Base-by-base conservation (phyloP, 108 stramenopile species). In the Cyclotella baltica region DNA sequence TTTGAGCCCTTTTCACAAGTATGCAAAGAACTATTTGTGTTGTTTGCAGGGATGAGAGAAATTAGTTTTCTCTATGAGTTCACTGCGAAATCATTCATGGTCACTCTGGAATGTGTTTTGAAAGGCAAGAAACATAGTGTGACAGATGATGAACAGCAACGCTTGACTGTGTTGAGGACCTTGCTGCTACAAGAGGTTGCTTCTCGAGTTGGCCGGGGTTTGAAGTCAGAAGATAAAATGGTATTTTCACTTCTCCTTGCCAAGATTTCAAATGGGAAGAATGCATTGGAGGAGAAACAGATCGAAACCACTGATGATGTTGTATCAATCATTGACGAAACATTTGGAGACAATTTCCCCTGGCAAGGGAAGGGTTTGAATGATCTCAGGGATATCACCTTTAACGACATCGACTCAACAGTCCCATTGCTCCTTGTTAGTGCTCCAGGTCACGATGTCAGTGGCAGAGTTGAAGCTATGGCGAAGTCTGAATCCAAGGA, bases 381-480 rank as follows among this genome's bases (percentile, higher is more conserved):
- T 56, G 83, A 95, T 56, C 86, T 98, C 9, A 66, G 71, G 47
- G 73, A 74, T 25, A 90, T 97, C 23, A 91, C 96, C 10, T 89
- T 90, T 38, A 48, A 82, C 8, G 94, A 95, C 64, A 85, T 98
- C 34, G 83, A 56, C 36, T 68, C 89, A 35, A 83, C 79, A 10
- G 78, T 86, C 0, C 97, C 98, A 2, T 78, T 98, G 30, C 75
- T 99, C 30, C 84, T 98, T n/a, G 93, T 94, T 74, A 94, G 96
- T 62, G 93, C 97, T 30, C 91, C 95, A 10, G 99, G 98, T 18
- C 97, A 98, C 75, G 99, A 99, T 80, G 98, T 97, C n/a, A 96
- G 96, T 59, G 91, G 96, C 30, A 87, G 94, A 63, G 96, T 98
- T 46, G 97, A 98, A 73, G 80, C 87, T 11, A 90, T 98, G 86